phyloP scores from a whole-genome alignment of 2,329 filamentous ascomycete species.

The Plectosphaerella sp. region DNA sequence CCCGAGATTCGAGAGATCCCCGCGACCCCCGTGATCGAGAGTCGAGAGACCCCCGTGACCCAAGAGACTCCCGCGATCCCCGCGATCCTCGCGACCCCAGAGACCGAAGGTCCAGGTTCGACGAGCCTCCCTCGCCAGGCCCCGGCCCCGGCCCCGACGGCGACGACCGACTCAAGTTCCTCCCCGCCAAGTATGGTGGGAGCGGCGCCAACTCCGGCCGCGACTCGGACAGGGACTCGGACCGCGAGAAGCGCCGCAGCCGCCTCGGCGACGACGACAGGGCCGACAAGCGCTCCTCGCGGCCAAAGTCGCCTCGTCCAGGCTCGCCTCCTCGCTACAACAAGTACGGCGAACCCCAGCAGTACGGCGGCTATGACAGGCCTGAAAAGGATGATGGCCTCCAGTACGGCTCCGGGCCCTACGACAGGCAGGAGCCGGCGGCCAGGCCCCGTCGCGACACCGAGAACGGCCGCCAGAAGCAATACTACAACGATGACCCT shows the following conservation, averaged over 20 bases:
- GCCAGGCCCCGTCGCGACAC: background rate
- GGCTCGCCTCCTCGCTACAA: constrained; percentile 10
- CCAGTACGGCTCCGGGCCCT: constrained; percentile 12
- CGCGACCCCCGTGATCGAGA: constrained; percentile 18
- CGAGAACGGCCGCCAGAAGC: constrained; percentile 11
- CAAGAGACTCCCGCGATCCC: constrained; percentile 7
- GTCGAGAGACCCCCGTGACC: constrained; percentile 8
- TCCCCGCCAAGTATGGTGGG: constrained; percentile 44
- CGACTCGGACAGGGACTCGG: constrained; percentile 14
- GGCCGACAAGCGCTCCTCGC: constrained; percentile 29
- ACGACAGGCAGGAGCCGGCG: background rate
- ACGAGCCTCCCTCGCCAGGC: constrained; percentile 9
- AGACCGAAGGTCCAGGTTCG: constrained; percentile 22
- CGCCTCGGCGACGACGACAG: constrained; percentile 25
- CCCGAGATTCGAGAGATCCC: background rate
- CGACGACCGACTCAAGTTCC: constrained; percentile 35
- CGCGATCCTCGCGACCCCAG: constrained; percentile 19
- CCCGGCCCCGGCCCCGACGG: constrained; percentile 11
- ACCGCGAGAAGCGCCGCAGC: constrained; percentile 18
- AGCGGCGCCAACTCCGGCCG: constrained; percentile 18
- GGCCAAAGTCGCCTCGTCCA: constrained; percentile 8
- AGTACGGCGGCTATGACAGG: constrained; percentile 10
- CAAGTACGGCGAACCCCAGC: constrained; percentile 21
- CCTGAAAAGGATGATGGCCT: constrained; percentile 23
- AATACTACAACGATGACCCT: constrained; percentile 29